phyloP scores from a whole-genome alignment of 306 rosid species.

The Malus orientalis region DNA sequence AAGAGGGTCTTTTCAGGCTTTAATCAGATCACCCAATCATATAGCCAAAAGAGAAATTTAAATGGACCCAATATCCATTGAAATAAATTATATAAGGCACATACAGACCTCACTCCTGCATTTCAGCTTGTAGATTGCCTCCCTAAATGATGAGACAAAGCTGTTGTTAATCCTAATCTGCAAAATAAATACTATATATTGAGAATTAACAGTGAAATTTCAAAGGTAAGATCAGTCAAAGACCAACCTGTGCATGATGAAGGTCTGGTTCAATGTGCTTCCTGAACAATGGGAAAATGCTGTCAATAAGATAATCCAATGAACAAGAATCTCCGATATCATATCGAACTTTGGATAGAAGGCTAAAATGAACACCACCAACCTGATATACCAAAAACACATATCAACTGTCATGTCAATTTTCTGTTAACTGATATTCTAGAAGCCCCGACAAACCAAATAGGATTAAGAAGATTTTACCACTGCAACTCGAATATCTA shows the following conservation, averaged over 20 bases:
- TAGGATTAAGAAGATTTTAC: constrained; percentile 26
- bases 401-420: constrained; percentile 9
- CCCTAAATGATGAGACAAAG: constrained; percentile 96
- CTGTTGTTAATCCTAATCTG: constrained; percentile 99
- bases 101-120: constrained; percentile 77
- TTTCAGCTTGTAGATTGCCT: constrained; percentile 96
- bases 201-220: constrained; percentile 22
- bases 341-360: constrained; percentile 91
- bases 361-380: constrained; percentile 97
- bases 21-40: background rate
- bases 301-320: constrained; percentile 90
- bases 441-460: background rate
- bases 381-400: constrained; percentile 55
- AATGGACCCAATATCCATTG: background rate
- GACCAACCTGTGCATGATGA: constrained; percentile 97
- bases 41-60: background rate
- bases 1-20: background rate
- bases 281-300: constrained; percentile 95
- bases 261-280: constrained; percentile 98
- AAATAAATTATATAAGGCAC: constrained; percentile 1
- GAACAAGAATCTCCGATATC: constrained; percentile 99
- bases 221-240: constrained; percentile 24
- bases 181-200: constrained; percentile 25
- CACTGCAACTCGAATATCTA: constrained; percentile 99
- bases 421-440: constrained; percentile 11